Conservation (phyloP, 2,329 filamentous ascomycete species). For the Colletotrichum gloeosporioides region DNA sequence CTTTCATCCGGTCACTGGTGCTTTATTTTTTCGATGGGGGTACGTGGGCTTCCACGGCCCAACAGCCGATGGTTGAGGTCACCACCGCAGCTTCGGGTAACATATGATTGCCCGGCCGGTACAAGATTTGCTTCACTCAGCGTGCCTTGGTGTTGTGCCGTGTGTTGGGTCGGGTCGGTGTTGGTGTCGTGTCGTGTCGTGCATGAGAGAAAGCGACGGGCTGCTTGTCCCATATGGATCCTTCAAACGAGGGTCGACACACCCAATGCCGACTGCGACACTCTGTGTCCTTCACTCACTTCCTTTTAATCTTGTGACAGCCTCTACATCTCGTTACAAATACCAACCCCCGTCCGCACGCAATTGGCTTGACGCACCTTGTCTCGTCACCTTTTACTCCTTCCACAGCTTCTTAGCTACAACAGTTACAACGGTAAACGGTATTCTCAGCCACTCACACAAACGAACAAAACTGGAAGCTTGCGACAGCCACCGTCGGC, state of each 20-base stretch:
- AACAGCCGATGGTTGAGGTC: neutral
- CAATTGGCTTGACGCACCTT: neutral
- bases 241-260: constrained; percentile 16
- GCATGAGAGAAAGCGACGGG: constrained; percentile 10
- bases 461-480: neutral
- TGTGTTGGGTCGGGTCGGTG: neutral
- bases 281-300: neutral
- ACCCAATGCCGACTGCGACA: constrained; percentile 13
- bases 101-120: neutral
- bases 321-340: constrained; percentile 16
- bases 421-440: neutral
- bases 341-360: constrained; percentile 1
- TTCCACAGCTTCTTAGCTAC: neutral
- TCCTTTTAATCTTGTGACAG: constrained; percentile 15
- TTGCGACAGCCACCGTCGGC: neutral
- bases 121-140: neutral
- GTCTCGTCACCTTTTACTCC: neutral
- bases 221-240: constrained; percentile 11
- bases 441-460: neutral
- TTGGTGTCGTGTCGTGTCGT: constrained; percentile 1
- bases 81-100: neutral
- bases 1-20: neutral
- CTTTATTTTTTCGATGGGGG: neutral
- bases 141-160: neutral
- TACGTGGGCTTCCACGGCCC: neutral